Evolutionary conservation across 1,284 basidiomycete species (phyloP), one percentile per base, ranked within the genome.

Genomic region (Cerioporus squamosus): DNA sequence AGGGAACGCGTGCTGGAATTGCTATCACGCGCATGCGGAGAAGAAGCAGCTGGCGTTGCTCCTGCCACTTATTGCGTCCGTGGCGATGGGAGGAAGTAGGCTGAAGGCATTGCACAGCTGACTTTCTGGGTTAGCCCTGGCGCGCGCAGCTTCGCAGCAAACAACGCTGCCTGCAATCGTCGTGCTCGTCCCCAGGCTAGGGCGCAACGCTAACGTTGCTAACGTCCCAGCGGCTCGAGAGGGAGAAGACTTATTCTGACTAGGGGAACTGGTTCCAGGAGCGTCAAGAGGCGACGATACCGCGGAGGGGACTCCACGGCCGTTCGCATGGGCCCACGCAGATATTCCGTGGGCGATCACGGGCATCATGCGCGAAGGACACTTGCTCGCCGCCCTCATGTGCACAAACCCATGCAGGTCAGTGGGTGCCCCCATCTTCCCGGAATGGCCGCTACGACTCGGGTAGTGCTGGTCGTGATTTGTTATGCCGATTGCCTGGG

Each of bases 91-190:
- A 36, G 12, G 3, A n/a, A n/a, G n/a, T n/a, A n/a, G n/a, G n/a
- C n/a, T n/a, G n/a, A n/a, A 36, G 12, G 14, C 33, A 36, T 3
- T 36, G 33, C 33, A 36, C 33, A 36, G 33, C 33, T 60, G 48
- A 51, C 62, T 18, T 45, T 58, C 51, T 33, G 55, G 56, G 33
- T 31, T 57, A 60, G 61, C 44, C 36, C 50, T 51, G 44, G 17
- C 33, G 38, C 56, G 47, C 56, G 44, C 45, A 43, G 18, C 42
- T 48, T 53, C 51, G 51, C 59, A 42, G 50, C 49, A 39, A 53
- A 64, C 62, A 64, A 64, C 43, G 59, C 44, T 64, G 59, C 59
- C 59, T 59, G 51, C 38, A 59, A 57, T 23, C 38, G 59, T 57
- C 46, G 49, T 31, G 15, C 52, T 9, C 44, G 45, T 51, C 51